phyloP scores from a whole-genome alignment of 306 rosid species.

The Prinsepia uniflora region DNA sequence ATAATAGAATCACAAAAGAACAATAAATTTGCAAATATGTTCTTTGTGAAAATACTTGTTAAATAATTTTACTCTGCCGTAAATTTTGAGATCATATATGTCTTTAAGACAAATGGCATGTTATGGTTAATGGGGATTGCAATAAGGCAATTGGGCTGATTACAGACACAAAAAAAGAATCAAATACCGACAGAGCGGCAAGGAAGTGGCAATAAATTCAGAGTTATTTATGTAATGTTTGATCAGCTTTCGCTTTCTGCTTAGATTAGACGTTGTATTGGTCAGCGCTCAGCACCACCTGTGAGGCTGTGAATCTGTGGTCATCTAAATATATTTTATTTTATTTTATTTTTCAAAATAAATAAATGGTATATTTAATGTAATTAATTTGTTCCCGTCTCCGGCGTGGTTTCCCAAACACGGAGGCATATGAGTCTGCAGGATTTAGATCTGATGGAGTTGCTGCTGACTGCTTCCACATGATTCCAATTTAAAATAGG shows the following conservation, averaged over 20 bases:
- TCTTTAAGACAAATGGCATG: background rate
- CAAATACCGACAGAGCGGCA: background rate
- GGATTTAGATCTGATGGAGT: slow-evolving; percentile 7
- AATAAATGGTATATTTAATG: too few relatives aligned
- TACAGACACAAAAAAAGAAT: background rate
- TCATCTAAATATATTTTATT: too few relatives aligned
- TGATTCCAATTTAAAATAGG: background rate
- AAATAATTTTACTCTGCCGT: too few relatives aligned
- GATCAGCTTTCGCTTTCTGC: background rate
- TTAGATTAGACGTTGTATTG: background rate
- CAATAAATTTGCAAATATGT: too few relatives aligned
- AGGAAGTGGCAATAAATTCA: background rate
- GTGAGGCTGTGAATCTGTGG: too few relatives aligned
- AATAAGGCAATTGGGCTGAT: background rate
- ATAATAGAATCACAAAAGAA: too few relatives aligned
- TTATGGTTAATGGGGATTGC: background rate
- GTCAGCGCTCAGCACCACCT: background rate
- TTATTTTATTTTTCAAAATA: too few relatives aligned
- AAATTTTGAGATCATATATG: too few relatives aligned
- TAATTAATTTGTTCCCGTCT: background rate
- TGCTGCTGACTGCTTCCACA: background rate
- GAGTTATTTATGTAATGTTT: background rate
- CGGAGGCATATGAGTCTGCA: background rate
- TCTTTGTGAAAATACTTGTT: too few relatives aligned
- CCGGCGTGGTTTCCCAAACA: background rate